Evolutionary conservation across 2,329 filamentous ascomycete genomes (phyloP).

Genomic region (Paramyrothecium sp.): DNA sequence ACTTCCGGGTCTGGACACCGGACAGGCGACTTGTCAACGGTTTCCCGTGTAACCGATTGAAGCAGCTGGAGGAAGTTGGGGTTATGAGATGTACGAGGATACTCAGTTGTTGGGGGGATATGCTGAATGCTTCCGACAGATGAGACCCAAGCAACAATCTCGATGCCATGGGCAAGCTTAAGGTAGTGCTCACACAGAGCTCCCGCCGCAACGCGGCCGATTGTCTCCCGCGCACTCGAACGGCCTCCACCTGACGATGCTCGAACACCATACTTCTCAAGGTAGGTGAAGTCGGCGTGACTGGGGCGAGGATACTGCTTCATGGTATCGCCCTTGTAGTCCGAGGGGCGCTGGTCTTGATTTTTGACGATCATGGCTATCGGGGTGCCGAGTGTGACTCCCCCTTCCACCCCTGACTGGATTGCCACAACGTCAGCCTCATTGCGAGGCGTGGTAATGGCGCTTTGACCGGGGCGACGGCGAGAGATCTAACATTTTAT

Average conservation of each 20-base stretch:
- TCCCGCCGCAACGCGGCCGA: constrained; percentile 86
- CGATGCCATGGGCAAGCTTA: constrained; percentile 73
- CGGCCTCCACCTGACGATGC: constrained; percentile 87
- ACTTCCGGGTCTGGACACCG: constrained; percentile 74
- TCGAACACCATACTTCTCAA: constrained; percentile 96
- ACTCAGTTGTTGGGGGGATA: constrained; percentile 20
- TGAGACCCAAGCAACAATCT: constrained; percentile 88
- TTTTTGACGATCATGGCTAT: constrained; percentile 87
- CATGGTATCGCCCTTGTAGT: constrained; percentile 89
- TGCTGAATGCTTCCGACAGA: constrained; percentile 66
- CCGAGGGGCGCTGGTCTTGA: constrained; percentile 87
- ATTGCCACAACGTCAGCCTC: constrained; percentile 92
- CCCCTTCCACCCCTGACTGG: constrained; percentile 88
- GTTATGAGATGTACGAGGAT: constrained; percentile 62
- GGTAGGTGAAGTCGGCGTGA: constrained; percentile 95
- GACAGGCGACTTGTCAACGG: constrained; percentile 81
- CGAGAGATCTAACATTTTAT: neutral
- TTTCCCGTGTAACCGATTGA: constrained; percentile 67
- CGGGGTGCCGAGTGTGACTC: constrained; percentile 85
- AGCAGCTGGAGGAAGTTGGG: constrained; percentile 76
- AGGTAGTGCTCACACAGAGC: constrained; percentile 95
- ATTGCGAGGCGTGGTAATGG: constrained; percentile 69
- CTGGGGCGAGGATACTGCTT: constrained; percentile 86
- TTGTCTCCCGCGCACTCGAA: constrained; percentile 91
- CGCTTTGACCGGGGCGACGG: constrained; percentile 6